A percentile compares a stretch with the other conserved stretches of the same genome.
These are phyloP conservation scores for Aureobasidium namibiae DNA, from an alignment of 2,329 filamentous ascomycete species.

Conservation along the genomic window DNA sequence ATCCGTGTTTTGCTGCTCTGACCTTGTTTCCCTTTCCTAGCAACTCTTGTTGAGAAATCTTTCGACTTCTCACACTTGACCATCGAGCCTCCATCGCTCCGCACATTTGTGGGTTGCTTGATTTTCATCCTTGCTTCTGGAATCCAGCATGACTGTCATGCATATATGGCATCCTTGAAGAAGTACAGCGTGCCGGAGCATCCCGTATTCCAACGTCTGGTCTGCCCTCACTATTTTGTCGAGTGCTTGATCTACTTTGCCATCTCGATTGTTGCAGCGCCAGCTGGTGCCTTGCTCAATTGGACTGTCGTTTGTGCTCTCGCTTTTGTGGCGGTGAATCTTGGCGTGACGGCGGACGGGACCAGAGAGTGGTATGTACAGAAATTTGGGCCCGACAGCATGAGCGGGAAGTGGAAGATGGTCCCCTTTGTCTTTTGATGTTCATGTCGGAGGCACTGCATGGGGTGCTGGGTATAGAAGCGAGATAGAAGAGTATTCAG, in stretches of 20 bases:
- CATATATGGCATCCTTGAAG: constrained; percentile 36
- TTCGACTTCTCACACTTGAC: constrained; percentile 30
- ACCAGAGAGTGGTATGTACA: constrained; percentile 71
- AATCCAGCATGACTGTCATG: constrained; percentile 58
- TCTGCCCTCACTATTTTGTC: constrained; percentile 87
- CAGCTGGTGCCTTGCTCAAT: constrained; percentile 58
- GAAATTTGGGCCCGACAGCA: constrained; percentile 62
- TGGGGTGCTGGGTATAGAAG: background rate
- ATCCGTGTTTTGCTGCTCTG: constrained; percentile 9
- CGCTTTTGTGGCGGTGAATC: constrained; percentile 67
- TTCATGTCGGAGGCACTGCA: background rate
- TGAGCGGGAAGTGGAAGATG: constrained; percentile 64
- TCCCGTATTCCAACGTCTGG: constrained; percentile 60
- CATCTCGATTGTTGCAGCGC: constrained; percentile 67
- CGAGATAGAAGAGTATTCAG: background rate
- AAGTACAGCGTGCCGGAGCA: constrained; percentile 77
- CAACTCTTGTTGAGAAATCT: constrained; percentile 26
- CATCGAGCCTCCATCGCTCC: constrained; percentile 37
- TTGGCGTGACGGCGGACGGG: constrained; percentile 70
- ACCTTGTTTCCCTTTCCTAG: constrained; percentile 14
- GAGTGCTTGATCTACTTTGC: constrained; percentile 78
- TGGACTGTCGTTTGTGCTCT: constrained; percentile 62
- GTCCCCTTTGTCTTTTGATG: constrained; percentile 51
- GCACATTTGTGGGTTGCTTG: constrained; percentile 48
- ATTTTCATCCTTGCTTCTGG: constrained; percentile 62